A percentile compares a stretch with the other conserved stretches of the same genome.
These are phyloP conservation scores for Tetracentron sinense DNA, from an alignment of 164 flowering plant genomes.

Conservation along the genomic window DNA sequence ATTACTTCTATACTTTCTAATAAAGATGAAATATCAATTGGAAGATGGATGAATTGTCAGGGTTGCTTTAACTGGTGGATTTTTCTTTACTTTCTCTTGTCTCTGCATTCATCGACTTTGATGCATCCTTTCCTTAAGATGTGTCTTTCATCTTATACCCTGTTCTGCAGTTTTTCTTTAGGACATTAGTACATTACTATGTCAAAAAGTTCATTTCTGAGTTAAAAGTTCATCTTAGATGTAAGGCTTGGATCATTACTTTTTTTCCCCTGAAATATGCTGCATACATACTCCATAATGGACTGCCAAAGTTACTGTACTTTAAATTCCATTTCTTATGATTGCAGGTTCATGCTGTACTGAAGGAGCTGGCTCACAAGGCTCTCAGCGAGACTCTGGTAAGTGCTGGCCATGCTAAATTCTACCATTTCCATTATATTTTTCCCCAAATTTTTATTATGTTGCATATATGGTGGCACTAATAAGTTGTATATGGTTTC, in stretches of 20 bases:
- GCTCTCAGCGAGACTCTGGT: slow-evolving; percentile 66
- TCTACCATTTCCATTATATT: neutral
- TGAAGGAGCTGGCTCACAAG: slow-evolving; percentile 83
- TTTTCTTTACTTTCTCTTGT: neutral
- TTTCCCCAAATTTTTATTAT: neutral
- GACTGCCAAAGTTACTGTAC: neutral
- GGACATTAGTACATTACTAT: no score
- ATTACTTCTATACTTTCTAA: neutral
- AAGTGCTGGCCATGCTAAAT: slow-evolving; percentile 18
- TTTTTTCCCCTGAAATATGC: neutral
- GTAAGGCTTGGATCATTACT: no score
- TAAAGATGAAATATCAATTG: neutral
- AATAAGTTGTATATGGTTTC: neutral
- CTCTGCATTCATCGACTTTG: neutral
- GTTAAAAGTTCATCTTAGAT: no score
- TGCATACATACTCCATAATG: neutral
- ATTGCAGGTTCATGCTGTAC: slow-evolving; percentile 62
- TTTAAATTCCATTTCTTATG: slow-evolving; percentile 3
- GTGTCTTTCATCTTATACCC: neutral
- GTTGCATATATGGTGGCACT: neutral
- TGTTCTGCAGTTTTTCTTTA: no score
- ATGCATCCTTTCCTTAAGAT: neutral
- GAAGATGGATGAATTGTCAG: neutral
- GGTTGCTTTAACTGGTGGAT: neutral
- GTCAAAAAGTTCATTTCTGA: no score